Base-by-base conservation (phyloP, 1,139 yeast genomes). In the Lizanozyma gosingica region DNA sequence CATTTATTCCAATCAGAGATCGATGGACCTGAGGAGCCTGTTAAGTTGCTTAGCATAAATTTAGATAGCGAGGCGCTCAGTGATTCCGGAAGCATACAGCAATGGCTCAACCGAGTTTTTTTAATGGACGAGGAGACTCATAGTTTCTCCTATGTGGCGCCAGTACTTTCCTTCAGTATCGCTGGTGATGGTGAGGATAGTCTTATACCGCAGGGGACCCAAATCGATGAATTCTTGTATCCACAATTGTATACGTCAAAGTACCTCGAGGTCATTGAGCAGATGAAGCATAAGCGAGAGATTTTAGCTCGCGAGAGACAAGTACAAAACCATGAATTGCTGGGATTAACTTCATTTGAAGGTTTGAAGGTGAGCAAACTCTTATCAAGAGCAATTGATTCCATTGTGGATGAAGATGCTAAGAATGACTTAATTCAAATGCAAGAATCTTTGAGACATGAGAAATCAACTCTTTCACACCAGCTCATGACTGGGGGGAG, bases 311-410 rank as follows among this genome's bases (percentile, higher is more conserved):
- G 47, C 35, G 45, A 51, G 33, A 46, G 67, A 37, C 39, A 50
- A 14, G 42, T 49, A 35, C 36, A 52, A 11, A 49, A 62, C 32
- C 48, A 50, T 29, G 47, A 50, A 37, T 51, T 65, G 22, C 59
- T 65, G 60, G 47, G 51, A 4, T 48, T 57, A 40, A 63, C 53
- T 40, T 59, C 67, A 9, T 65, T 64, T 45, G 70, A 63, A 45
- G 72, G 72, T 1, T 65, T 65, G 45, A 55, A 54, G 22, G 53
- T 66, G 22, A 55, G 53, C 33, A 47, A 49, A 4, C 46, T 66
- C 14, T 46, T 66, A 29, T 50, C 51, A 17, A 50, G 49, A 6
- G 45, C 63, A 2, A 50, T 55, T 3, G 39, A 39, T 14, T 52
- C 56, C 41, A 47, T 62, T 22, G 45, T 39, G 32, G 39, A 39